Conservation (phyloP, 2,329 filamentous ascomycete species). For the Lithohypha guttulata region DNA sequence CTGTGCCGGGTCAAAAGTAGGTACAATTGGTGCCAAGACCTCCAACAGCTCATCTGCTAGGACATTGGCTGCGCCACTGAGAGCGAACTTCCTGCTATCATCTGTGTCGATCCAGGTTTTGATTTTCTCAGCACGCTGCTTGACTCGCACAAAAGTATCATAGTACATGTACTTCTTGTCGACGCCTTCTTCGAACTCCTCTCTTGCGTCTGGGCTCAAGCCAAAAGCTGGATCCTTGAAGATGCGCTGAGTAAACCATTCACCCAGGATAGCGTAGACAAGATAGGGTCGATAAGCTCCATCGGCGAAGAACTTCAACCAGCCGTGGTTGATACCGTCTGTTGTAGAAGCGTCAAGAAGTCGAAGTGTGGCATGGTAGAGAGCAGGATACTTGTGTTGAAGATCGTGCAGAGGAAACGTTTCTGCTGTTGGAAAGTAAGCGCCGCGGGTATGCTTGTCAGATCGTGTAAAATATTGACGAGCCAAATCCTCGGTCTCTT, state of each 20-base stretch:
- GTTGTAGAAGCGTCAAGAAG: slow-evolving; percentile 11
- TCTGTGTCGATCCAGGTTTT: not conserved
- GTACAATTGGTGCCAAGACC: slow-evolving; percentile 12
- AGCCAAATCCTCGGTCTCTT: not conserved
- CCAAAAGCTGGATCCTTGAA: slow-evolving; percentile 18
- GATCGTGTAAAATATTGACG: not conserved
- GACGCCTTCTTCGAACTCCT: slow-evolving; percentile 10
- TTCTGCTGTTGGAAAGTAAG: too few species aligned
- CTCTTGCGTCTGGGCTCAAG: not conserved
- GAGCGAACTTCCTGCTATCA: not conserved
- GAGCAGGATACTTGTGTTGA: not conserved
- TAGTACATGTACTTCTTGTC: slow-evolving; percentile 16
- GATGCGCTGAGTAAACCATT: slow-evolving; percentile 15
- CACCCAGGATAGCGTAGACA: slow-evolving; percentile 15
- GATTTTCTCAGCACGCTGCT: slow-evolving; percentile 12
- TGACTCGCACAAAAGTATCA: slow-evolving; percentile 17
- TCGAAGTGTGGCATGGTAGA: not conserved
- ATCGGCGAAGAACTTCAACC: slow-evolving; percentile 18
- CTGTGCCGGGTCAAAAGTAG: not conserved
- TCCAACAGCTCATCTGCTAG: slow-evolving; percentile 10
- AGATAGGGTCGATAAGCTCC: slow-evolving; percentile 13
- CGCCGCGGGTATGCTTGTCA: slow-evolving; percentile 7
- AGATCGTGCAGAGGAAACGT: slow-evolving; percentile 6
- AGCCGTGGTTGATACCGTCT: slow-evolving; percentile 13
- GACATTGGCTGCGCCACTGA: slow-evolving; percentile 4